Conservation (phyloP, 192 early-diverging fungal genomes). For the Tieghemiomyces parasiticus region DNA sequence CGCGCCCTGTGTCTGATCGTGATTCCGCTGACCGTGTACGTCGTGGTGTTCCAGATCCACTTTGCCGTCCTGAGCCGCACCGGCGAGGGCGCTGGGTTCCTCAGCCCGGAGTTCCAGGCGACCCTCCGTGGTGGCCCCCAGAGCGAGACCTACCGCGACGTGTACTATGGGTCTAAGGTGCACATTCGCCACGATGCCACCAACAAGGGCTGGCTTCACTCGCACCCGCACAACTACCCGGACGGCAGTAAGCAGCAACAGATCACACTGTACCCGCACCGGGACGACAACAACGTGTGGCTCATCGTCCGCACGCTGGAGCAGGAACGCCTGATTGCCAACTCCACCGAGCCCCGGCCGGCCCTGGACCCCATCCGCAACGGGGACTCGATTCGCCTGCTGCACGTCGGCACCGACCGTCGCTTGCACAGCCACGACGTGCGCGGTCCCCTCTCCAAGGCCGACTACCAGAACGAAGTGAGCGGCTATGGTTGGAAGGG, state of each 20-base stretch:
- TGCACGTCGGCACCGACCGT: conserved; percentile 41
- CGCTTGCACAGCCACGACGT: conserved; percentile 62
- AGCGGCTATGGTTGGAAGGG: conserved; percentile 51
- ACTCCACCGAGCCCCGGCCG: conserved; percentile 17
- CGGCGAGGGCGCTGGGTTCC: conserved; percentile 88
- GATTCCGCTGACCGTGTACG: conserved; percentile 63
- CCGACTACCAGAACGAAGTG: conserved; percentile 62
- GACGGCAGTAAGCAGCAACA: conserved; percentile 65
- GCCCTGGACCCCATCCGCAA: conserved; percentile 36
- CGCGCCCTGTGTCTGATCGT: conserved; percentile 70
- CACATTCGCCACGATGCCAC: conserved; percentile 29
- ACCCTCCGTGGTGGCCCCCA: conserved; percentile 47
- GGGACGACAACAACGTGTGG: conserved; percentile 83
- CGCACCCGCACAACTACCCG: conserved; percentile 46
- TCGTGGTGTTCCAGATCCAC: conserved; percentile 79
- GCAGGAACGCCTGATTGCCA: conserved; percentile 16
- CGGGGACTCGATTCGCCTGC: conserved; percentile 65
- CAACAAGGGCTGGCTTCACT: conserved; percentile 30
- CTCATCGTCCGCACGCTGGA: conserved; percentile 27
- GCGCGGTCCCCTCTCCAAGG: conserved; percentile 45
- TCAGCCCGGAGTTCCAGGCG: conserved; percentile 79
- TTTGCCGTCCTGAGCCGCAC: conserved; percentile 58
- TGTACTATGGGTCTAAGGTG: conserved; percentile 29
- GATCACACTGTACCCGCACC: conserved; percentile 61
- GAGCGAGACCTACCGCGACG: conserved; percentile 23